Evolutionary conservation across 306 rosid species (phyloP), one percentile per base, ranked within the genome.

Genomic region (Begonia masoniana): DNA sequence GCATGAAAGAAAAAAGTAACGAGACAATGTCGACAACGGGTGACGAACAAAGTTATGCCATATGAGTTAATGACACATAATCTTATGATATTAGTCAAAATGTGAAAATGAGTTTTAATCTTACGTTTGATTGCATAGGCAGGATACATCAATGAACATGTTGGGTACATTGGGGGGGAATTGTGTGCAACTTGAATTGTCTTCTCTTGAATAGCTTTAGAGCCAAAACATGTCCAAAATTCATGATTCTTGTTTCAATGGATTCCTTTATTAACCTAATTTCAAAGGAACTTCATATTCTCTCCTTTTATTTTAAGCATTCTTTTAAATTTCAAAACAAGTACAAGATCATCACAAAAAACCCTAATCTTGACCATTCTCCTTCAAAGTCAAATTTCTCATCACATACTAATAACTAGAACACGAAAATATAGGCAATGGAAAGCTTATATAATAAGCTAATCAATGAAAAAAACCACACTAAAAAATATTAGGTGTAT

Each of bases 331-430:
- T 67, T 14, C 13, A 9, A 13, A 53, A 58, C 77, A 70, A 61
- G 71, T 71, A 50, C 68, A 67, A 71, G 61, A 78, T 60, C 85
- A 81, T 76, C 85, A 47, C 12, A 16, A 63, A 19, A 83, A 83
- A 74, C 78, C 82, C 81, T 74, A 76, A 45, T 65, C 55, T 17
- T 66, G 83, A 91, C 86, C 94, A 71, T 61, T 77, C 67, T 11
- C 39, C 68, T 69, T 78, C 73, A 69, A 76, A 74, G 2, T 61
- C 50, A 62, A 76, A 71, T 61, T 61, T 15, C 79, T 85, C 70
- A 48, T 12, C 58, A 62, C 61, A 8, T 9, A 26, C 13, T 0
- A 0, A 69, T 1, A 74, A 46, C 5, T 50, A 71, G 3, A 2
- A 23, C 14, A 13, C 63, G 43, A 0, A 26, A 0, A 21, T 51